Conservation (phyloP, 306 rosid genomes). For the Cyclanthera cordifolia region DNA sequence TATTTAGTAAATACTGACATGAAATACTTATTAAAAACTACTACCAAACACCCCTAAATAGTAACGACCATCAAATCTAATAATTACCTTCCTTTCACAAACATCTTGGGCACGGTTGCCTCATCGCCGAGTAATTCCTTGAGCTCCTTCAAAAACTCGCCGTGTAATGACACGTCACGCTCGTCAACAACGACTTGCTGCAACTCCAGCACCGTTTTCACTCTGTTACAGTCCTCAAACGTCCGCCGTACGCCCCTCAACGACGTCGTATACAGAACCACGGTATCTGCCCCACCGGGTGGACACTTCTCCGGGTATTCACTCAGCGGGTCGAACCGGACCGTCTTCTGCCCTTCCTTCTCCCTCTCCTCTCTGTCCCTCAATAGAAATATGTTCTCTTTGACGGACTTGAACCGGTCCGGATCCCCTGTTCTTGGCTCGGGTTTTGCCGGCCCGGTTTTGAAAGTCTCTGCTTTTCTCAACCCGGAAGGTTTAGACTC, state of each 20-base stretch:
- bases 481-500: constrained; percentile 2
- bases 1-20: too few species aligned
- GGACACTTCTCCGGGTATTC: constrained; percentile 64
- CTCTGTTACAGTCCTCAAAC: constrained; percentile 55
- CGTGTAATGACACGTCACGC: constrained; percentile 83
- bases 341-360: constrained; percentile 32
- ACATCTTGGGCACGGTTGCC: constrained; percentile 45
- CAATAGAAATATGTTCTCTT: constrained; percentile 55
- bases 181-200: constrained; percentile 60
- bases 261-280: constrained; percentile 87
- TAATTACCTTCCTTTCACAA: constrained; percentile 52
- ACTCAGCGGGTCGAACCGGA: constrained; percentile 44
- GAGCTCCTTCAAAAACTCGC: constrained; percentile 45
- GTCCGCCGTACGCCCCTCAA: constrained; percentile 68
- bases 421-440: background rate
- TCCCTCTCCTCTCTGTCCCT: constrained; percentile 58
- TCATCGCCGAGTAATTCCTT: constrained; percentile 40
- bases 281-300: constrained; percentile 44
- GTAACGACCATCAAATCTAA: too few species aligned
- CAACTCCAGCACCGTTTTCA: constrained; percentile 40
- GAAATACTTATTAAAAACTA: too few species aligned
- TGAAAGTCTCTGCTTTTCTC: constrained; percentile 16
- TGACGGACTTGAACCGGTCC: constrained; percentile 22
- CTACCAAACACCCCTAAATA: too few species aligned
- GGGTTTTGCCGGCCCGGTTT: constrained; percentile 1